These are phyloP conservation scores for Alternaria gaisen DNA, from an alignment of 2,329 filamentous ascomycete genomes.

Conservation along the genomic window DNA sequence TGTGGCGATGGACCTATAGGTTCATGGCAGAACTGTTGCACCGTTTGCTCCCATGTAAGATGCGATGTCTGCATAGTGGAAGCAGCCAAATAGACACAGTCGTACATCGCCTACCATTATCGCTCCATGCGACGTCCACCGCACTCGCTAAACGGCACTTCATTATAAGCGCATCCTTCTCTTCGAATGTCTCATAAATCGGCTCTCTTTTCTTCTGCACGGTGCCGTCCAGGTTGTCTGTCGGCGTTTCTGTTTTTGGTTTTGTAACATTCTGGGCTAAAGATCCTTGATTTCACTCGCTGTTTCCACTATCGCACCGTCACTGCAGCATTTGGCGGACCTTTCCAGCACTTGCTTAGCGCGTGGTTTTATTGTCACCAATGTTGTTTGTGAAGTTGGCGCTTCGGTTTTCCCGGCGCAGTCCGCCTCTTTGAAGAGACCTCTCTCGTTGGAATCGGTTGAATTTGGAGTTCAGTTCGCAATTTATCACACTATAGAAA, in stretches of 20 bases:
- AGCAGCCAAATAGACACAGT: not conserved
- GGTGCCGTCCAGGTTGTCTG: no score
- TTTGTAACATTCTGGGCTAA: no score
- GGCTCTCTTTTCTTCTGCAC: not conserved
- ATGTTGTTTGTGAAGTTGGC: not conserved
- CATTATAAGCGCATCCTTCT: no score
- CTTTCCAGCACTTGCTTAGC: not conserved
- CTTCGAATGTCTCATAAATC: no score
- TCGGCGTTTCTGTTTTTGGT: no score
- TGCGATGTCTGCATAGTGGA: not conserved
- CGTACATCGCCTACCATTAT: not conserved
- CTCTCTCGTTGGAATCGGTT: not conserved
- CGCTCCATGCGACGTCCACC: not conserved
- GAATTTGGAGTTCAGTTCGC: not conserved
- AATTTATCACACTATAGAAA: not conserved
- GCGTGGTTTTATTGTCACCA: not conserved
- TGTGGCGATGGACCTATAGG: not conserved
- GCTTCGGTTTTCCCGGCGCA: not conserved
- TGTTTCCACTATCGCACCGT: not conserved
- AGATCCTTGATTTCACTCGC: not conserved
- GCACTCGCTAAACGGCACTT: not conserved
- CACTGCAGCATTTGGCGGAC: not conserved
- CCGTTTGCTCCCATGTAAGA: not conserved
- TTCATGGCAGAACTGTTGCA: not conserved
- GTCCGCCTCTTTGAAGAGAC: not conserved